These are phyloP conservation scores for Nicotiana tabacum DNA, from an alignment of 257 asterid genomes.

Conservation along the genomic window DNA sequence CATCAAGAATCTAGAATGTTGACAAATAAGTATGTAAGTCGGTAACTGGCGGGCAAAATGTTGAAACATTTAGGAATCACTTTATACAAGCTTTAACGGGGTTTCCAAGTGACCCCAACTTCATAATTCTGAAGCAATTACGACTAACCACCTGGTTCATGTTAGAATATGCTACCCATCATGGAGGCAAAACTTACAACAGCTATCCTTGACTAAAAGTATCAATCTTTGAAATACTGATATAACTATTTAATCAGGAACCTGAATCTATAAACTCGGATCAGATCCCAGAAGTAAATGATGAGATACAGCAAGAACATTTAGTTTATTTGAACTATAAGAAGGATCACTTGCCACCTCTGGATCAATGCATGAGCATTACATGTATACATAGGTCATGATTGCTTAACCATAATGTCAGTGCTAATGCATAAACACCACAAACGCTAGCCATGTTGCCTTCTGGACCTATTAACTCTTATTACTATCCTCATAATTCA, in stretches of 20 bases:
- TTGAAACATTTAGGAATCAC: not conserved
- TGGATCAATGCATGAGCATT: not conserved
- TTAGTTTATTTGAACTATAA: not conserved
- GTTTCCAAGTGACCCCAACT: not conserved
- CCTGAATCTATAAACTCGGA: not conserved
- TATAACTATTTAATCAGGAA: not conserved
- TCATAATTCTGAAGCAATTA: not conserved
- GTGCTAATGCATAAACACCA: not conserved
- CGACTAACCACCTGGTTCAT: not conserved
- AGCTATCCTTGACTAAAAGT: not conserved
- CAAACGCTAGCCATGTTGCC: not conserved
- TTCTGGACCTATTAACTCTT: not conserved
- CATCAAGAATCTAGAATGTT: slow-evolving; percentile 44
- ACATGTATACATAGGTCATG: not conserved
- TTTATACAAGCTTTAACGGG: not conserved
- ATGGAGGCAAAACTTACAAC: not conserved
- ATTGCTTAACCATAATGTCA: not conserved
- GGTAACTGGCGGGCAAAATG: not conserved
- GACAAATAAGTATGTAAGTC: not conserved
- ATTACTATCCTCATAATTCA: not conserved
- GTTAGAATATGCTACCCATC: not conserved
- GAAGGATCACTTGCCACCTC: not conserved
- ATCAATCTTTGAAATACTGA: not conserved
- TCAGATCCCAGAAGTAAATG: not conserved
- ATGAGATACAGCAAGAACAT: not conserved